Evolutionary conservation across 1,284 basidiomycete genomes (phyloP).

Genomic region (Kalmanozyma brasiliensis): DNA sequence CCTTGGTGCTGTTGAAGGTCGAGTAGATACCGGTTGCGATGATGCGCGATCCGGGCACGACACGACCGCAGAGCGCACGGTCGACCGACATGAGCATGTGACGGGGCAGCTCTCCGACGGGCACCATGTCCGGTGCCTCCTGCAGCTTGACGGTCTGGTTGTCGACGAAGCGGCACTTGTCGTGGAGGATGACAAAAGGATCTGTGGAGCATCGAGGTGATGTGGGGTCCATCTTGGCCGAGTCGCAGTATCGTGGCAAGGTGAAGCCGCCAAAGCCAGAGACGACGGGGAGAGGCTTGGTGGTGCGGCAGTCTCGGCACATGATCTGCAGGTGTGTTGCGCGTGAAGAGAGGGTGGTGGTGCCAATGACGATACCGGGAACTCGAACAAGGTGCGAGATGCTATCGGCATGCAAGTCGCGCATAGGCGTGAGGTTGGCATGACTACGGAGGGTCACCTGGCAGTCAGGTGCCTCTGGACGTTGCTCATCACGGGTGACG

Average conservation of each 20-base stretch:
- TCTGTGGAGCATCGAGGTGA: slow-evolving; percentile 94
- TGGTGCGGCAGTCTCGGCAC: slow-evolving; percentile 87
- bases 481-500: slow-evolving; percentile 47
- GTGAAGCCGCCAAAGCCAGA: slow-evolving; percentile 84
- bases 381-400: slow-evolving; percentile 96
- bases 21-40: slow-evolving; percentile 97
- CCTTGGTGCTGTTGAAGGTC: slow-evolving; percentile 87
- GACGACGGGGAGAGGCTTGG: slow-evolving; percentile 76
- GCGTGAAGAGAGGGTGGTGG: slow-evolving; percentile 90
- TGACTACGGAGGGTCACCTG: slow-evolving; percentile 90
- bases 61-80: slow-evolving; percentile 66
- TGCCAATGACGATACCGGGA: slow-evolving; percentile 97
- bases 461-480: slow-evolving; percentile 74
- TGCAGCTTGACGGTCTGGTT: slow-evolving; percentile 97
- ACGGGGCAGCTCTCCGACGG: slow-evolving; percentile 94
- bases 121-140: slow-evolving; percentile 99
- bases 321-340: slow-evolving; percentile 91
- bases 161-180: slow-evolving; percentile 92
- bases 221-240: slow-evolving; percentile 65
- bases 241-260: slow-evolving; percentile 62
- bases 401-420: slow-evolving; percentile 82
- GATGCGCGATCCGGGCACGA: slow-evolving; percentile 89
- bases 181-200: slow-evolving; percentile 95
- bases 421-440: slow-evolving; percentile 87
- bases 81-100: slow-evolving; percentile 95